Conservation (phyloP, 169 alveolate genomes). For the Eimeria acervulina region DNA sequence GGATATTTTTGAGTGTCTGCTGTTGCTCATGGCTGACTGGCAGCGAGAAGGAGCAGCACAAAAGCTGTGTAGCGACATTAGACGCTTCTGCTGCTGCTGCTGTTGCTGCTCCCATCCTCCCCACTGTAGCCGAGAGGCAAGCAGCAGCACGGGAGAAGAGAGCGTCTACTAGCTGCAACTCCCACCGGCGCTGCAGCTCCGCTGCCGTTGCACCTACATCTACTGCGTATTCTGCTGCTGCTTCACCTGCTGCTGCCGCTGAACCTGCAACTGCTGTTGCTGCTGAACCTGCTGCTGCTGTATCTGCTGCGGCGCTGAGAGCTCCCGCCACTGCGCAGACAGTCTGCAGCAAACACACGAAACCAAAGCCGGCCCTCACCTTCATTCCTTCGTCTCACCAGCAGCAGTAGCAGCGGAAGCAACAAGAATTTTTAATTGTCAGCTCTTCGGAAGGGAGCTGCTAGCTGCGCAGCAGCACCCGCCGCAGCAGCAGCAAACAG, state of each 20-base stretch:
- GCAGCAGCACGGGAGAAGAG: background rate
- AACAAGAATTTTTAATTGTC: no score
- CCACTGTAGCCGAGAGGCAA: background rate
- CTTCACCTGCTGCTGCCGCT: background rate
- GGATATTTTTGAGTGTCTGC: background rate
- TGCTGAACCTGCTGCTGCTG: no score
- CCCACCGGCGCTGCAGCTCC: background rate
- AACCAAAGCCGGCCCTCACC: no score
- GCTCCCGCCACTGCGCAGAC: conserved; percentile 26
- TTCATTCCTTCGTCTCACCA: no score
- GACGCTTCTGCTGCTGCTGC: conserved; percentile 23
- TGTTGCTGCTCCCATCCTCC: background rate
- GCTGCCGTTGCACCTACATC: background rate
- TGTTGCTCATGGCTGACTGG: background rate
- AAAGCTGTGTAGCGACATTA: background rate
- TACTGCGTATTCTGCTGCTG: background rate
- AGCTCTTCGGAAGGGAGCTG: no score
- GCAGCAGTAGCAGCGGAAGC: no score
- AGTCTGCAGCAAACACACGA: background rate
- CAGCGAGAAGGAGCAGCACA: conserved; percentile 9
- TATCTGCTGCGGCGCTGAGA: background rate
- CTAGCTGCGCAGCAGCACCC: no score
- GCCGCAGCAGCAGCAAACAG: no score
- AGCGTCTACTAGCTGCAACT: background rate
- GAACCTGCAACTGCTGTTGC: background rate